Evolutionary conservation across 306 rosid genomes (phyloP).

Genomic region (Notholithocarpus densiflorus): DNA sequence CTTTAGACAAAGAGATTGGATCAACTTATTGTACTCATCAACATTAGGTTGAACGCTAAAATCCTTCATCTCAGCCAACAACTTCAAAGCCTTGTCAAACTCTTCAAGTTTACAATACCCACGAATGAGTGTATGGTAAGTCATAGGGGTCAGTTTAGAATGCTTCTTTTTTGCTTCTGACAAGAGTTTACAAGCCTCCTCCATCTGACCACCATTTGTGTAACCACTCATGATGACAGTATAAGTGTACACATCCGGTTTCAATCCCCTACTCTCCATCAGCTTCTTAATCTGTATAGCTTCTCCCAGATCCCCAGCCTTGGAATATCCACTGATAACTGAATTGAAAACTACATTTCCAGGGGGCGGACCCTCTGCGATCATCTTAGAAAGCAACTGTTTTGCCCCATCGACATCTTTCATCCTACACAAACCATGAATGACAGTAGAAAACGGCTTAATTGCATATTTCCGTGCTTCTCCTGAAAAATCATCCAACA

Average conservation of each 20-base stretch:
- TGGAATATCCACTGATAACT: slow-evolving; percentile 51
- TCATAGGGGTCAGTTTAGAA: slow-evolving; percentile 46
- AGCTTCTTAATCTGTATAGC: slow-evolving; percentile 57
- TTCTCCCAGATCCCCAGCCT: slow-evolving; percentile 55
- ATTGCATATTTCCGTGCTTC: slow-evolving; percentile 45
- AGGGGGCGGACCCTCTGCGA: slow-evolving; percentile 70
- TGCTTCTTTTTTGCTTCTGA: slow-evolving; percentile 71
- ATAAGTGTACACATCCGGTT: slow-evolving; percentile 73
- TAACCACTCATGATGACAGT: slow-evolving; percentile 70
- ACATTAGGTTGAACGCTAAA: slow-evolving; percentile 52
- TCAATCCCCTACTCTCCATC: slow-evolving; percentile 79
- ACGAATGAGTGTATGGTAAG: slow-evolving; percentile 72
- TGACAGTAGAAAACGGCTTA: slow-evolving; percentile 58
- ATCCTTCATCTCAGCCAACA: slow-evolving; percentile 70
- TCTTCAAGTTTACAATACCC: slow-evolving; percentile 78
- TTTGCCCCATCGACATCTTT: slow-evolving; percentile 58
- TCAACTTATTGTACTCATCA: slow-evolving; percentile 76
- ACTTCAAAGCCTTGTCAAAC: slow-evolving; percentile 62
- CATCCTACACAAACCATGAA: slow-evolving; percentile 60
- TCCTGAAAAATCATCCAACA: slow-evolving; percentile 47
- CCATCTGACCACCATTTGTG: slow-evolving; percentile 77
- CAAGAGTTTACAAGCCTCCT: slow-evolving; percentile 56
- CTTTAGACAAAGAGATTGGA: slow-evolving; percentile 79
- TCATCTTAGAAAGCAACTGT: slow-evolving; percentile 56
- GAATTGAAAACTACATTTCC: slow-evolving; percentile 78